Conservation (phyloP, 2,329 filamentous ascomycete species). For the Diatrype stigma region DNA sequence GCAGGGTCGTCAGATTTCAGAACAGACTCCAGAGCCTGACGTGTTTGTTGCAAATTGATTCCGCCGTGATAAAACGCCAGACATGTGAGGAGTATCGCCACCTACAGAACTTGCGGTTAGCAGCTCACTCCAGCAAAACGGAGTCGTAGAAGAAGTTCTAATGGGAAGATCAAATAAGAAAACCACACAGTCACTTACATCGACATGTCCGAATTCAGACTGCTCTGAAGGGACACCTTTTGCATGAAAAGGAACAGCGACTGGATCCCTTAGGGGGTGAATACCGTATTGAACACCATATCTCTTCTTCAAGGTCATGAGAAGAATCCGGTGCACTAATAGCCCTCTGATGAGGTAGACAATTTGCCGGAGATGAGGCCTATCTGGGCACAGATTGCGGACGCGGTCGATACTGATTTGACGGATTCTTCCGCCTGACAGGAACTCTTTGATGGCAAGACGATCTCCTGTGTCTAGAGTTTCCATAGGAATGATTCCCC, state of each 20-base stretch:
- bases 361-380: slow-evolving; percentile 25
- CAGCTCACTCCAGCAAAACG: neutral
- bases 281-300: slow-evolving; percentile 66
- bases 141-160: neutral
- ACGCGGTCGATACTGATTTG: slow-evolving; percentile 19
- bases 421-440: slow-evolving; percentile 23
- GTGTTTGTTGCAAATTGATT: slow-evolving; percentile 44
- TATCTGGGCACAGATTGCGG: slow-evolving; percentile 27
- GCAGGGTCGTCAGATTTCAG: slow-evolving; percentile 53
- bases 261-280: slow-evolving; percentile 48
- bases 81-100: slow-evolving; percentile 60
- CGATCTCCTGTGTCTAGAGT: slow-evolving; percentile 25
- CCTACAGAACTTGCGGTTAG: slow-evolving; percentile 34
- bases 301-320: slow-evolving; percentile 56
- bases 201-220: slow-evolving; percentile 64
- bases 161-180: no score
- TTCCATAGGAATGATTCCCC: slow-evolving; percentile 28
- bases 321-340: slow-evolving; percentile 55
- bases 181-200: slow-evolving; percentile 12
- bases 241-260: slow-evolving; percentile 64
- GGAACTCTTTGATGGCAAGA: slow-evolving; percentile 21
- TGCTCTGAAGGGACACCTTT: slow-evolving; percentile 61
- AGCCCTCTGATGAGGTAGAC: slow-evolving; percentile 60
- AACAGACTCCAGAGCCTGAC: slow-evolving; percentile 45
- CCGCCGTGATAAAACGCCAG: slow-evolving; percentile 65